Evolutionary conservation across 768 basidiomycete genomes (phyloP), one percentile per base, ranked within the genome.

Genomic region (Xerocomellus dryophilus): DNA sequence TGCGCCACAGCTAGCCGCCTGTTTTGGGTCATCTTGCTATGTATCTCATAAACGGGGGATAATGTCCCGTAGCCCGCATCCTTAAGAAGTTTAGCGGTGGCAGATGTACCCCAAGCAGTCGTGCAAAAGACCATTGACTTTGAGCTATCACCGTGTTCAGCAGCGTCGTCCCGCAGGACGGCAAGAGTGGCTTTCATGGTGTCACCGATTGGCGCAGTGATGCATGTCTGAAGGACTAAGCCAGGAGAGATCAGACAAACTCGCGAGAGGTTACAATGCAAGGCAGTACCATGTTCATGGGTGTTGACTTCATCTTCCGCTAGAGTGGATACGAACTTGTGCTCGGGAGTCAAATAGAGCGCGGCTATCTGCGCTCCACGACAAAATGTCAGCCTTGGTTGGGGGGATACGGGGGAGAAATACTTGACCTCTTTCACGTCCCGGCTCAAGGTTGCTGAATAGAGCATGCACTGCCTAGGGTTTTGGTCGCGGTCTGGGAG

Each of bases 391-490:
- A 57, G 49, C 40, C 18, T 21, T 40, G 3, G n/a, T 29, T 21
- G 5, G 10, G 10, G n/a, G n/a, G 14, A 7, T 5, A n/a, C 2
- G 10, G 8, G 5, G 23, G 34, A 21, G 12, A 42, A 41, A 31
- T 51, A 47, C 49, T 72, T 61, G 52, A 82, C 78, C 67, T 78
- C 65, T 50, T 78, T 78, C 23, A 90, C 84, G 41, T 86, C 84
- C n/a, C 79, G 71, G 50, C 85, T 84, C 72, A 90, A 79, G 0
- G 88, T 90, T 1, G 88, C 88, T 4, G 86, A 87, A 65, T 87
- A 90, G 72, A 81, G 71, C 76, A 89, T 56, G 67, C 85, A 73
- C 73, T 83, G 88, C 54, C 86, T 78, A 5, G 78, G 81, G 10
- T 83, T 76, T 54, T 78, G 73, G 45, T 74, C 76, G 41, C 70